Percentiles rank a stretch among this genome's conserved stretches.
These are phyloP conservation scores for Lomentospora prolificans DNA, from an alignment of 2,329 filamentous ascomycete species.

Conservation along the genomic window DNA sequence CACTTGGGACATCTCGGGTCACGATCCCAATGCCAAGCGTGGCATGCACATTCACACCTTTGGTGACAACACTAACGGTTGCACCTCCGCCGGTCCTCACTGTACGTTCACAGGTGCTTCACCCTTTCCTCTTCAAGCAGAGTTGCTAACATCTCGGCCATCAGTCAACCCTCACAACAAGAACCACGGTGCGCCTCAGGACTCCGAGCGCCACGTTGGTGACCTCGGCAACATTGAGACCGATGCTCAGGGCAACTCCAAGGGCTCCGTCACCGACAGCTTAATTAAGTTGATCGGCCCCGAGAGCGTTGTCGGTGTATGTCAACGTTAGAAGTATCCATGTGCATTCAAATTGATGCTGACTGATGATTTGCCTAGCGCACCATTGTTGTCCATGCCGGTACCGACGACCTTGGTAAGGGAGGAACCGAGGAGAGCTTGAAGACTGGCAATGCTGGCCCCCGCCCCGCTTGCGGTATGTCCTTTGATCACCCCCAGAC, in stretches of 20 bases:
- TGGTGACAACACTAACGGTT: constrained; percentile 99
- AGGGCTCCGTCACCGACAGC: constrained; percentile 70
- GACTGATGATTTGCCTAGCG: constrained; percentile 45
- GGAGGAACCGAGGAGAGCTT: constrained; percentile 88
- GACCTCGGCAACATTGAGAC: constrained; percentile 97
- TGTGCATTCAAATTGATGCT: no score
- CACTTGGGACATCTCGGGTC: constrained; percentile 83
- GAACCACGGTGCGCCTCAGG: constrained; percentile 78
- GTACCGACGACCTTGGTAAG: constrained; percentile 94
- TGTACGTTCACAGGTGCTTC: constrained; percentile 48
- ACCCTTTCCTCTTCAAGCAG: not conserved
- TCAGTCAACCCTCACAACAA: constrained; percentile 92
- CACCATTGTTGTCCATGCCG: constrained; percentile 87
- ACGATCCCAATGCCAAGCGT: constrained; percentile 92
- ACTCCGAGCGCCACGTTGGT: constrained; percentile 85
- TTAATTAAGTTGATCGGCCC: constrained; percentile 93
- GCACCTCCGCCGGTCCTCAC: constrained; percentile 95
- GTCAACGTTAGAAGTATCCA: no score
- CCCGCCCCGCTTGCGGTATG: constrained; percentile 87
- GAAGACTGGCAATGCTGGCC: constrained; percentile 95
- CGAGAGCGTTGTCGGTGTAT: constrained; percentile 86
- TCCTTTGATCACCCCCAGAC: constrained; percentile 11
- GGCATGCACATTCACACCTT: constrained; percentile 99
- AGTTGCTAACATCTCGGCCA: not conserved
- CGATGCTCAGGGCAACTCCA: constrained; percentile 81